These are phyloP conservation scores for Brassica napus DNA, from an alignment of 345 rosid species.

Conservation along the genomic window DNA sequence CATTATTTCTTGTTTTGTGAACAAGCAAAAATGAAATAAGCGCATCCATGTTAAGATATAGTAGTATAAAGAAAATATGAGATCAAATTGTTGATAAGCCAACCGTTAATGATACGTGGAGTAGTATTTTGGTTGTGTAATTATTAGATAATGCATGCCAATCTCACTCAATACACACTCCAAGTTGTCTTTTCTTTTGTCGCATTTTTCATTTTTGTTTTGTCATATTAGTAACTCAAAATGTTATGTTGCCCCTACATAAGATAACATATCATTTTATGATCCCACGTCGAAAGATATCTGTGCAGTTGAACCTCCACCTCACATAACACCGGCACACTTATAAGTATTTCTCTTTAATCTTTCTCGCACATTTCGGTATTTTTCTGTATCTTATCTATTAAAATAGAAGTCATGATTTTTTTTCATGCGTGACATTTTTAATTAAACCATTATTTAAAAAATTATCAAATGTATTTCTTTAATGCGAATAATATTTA, in stretches of 20 bases:
- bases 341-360: neutral
- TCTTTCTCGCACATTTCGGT: slow-evolving; percentile 3
- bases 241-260: slow-evolving; percentile 32
- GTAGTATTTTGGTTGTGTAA: slow-evolving; percentile 19
- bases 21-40: slow-evolving; percentile 27
- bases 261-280: slow-evolving; percentile 27
- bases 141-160: slow-evolving; percentile 36
- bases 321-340: neutral
- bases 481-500: too few species aligned
- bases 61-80: neutral
- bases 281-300: slow-evolving; percentile 10
- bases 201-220: slow-evolving; percentile 7
- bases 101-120: slow-evolving; percentile 23
- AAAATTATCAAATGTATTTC: too few species aligned
- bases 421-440: too few species aligned
- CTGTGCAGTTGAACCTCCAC: slow-evolving; percentile 21
- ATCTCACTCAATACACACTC: slow-evolving; percentile 31
- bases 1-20: slow-evolving; percentile 19
- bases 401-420: too few species aligned
- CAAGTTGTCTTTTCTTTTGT: slow-evolving; percentile 27
- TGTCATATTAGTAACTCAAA: slow-evolving; percentile 27
- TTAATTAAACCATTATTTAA: too few species aligned
- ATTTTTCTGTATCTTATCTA: neutral
- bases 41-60: neutral
- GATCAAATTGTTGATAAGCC: slow-evolving; percentile 14